These are phyloP conservation scores for Ceratocystis destructans DNA, from an alignment of 2,329 filamentous ascomycete species.

Conservation along the genomic window DNA sequence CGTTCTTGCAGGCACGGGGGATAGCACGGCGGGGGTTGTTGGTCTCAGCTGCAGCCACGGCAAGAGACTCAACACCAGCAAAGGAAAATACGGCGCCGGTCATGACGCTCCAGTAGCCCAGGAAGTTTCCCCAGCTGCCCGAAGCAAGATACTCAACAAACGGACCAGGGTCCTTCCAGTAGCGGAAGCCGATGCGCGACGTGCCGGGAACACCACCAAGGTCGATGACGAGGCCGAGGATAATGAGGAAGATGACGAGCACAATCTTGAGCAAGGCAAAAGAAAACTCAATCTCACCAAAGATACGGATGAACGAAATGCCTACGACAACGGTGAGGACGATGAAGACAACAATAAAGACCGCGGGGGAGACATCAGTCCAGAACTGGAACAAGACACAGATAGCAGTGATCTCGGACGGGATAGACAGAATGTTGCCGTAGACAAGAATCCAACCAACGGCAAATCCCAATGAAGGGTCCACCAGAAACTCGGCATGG, in stretches of 20 bases:
- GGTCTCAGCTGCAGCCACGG: slow-evolving; percentile 48
- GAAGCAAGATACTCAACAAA: slow-evolving; percentile 51
- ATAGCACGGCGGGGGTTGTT: slow-evolving; percentile 41
- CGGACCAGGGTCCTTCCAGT: slow-evolving; percentile 55
- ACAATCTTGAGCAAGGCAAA: slow-evolving; percentile 44
- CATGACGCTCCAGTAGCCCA: slow-evolving; percentile 51
- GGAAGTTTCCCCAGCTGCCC: slow-evolving; percentile 47
- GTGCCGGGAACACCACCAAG: slow-evolving; percentile 47
- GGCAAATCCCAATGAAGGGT: slow-evolving; percentile 45
- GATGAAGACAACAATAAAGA: slow-evolving; percentile 35
- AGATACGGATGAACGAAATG: slow-evolving; percentile 31
- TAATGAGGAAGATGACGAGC: slow-evolving; percentile 47
- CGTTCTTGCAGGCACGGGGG: slow-evolving; percentile 41
- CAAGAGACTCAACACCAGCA: slow-evolving; percentile 49
- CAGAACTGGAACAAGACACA: slow-evolving; percentile 50
- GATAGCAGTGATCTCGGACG: slow-evolving; percentile 48
- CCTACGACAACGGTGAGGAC: slow-evolving; percentile 36
- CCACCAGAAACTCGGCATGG: slow-evolving; percentile 46
- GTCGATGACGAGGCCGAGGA: slow-evolving; percentile 48
- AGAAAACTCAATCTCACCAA: slow-evolving; percentile 44
- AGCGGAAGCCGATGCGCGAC: slow-evolving; percentile 48
- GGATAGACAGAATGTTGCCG: slow-evolving; percentile 40
- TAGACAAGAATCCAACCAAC: slow-evolving; percentile 43
- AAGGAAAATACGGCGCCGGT: slow-evolving; percentile 54
- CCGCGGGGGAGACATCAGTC: slow-evolving; percentile 41